Percentiles rank a stretch among this genome's conserved stretches.
Conservation (phyloP, 208 protist genomes). For the Herpetomonas tarakana region DNA sequence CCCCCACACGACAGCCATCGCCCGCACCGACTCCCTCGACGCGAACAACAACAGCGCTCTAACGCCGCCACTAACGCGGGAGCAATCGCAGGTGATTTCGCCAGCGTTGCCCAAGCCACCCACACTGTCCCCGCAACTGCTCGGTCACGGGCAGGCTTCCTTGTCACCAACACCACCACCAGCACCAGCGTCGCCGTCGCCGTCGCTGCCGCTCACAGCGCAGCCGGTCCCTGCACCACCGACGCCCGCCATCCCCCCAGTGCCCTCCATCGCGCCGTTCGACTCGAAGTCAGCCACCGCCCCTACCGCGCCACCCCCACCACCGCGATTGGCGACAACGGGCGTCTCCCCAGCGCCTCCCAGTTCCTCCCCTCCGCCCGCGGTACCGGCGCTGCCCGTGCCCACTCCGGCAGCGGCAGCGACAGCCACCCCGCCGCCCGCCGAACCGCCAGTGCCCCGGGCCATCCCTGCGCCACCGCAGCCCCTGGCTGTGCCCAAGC, state of each 20-base stretch:
- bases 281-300: not conserved
- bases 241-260: not conserved
- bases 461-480: no score
- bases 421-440: not conserved
- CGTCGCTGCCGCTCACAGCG: not conserved
- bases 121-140: slow-evolving; percentile 1
- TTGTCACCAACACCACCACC: slow-evolving; percentile 7
- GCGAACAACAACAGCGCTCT: no score
- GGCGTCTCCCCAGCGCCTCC: no score
- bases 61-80: no score
- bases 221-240: slow-evolving; percentile 1
- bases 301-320: not conserved
- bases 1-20: not conserved
- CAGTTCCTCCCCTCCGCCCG: slow-evolving; percentile 6
- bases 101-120: not conserved
- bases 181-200: not conserved
- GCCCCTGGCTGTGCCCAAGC: no score
- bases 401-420: not conserved
- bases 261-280: not conserved
- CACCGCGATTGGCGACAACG: not conserved
- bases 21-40: no score
- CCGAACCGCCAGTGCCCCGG: not conserved
- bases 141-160: slow-evolving; percentile 1
- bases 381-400: not conserved
- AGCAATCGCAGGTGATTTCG: not conserved